Evolutionary conservation across 179 eudicot species (phyloP), one percentile per base, ranked within the genome.

Genomic region (Beta macrorhiza): DNA sequence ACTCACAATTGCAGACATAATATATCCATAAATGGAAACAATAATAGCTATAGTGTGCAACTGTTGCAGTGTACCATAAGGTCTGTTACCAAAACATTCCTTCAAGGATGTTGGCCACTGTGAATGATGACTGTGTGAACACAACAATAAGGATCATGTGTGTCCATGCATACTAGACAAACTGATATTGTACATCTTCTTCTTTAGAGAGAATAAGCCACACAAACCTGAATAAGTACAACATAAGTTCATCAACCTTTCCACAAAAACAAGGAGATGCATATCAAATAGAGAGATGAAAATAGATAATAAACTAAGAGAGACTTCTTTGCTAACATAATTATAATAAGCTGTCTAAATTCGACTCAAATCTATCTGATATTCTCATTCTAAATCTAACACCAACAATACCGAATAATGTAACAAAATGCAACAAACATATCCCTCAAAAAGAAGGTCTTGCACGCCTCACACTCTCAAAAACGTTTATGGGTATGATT

Each of bases 181-280:
- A 94, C 83, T 96, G 99, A 90, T 96, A 96, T 96, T 96, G 93
- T 96, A 96, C 97, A 94, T 90, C 91, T 90, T 94, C 91, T 92
- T 93, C 93, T 95, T 96, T 57, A 96, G 90, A 42, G 98, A 82
- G 62, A 96, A 94, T 96, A 90, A 96, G 94, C 99, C 98, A 91
- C 89, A 91, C 81, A 95, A 92, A 80, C 98, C 98, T 94, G 91
- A 78, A 74, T 76, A 78, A 82, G 67, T 64, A 47, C 51, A 75
- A 55, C 51, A 71, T 69, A 84, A n/a, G 17, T 80, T 84, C 74
- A 83, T 79, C 32, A 69, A 67, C 71, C 68, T 14, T 72, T 62
- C 20, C 45, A 68, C 63, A 25, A 51, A 51, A 16, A 65, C 0
- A 56, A 57, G 9, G 42, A 37, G 16, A 69, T 56, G 25, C 25